These are phyloP conservation scores for Echria macrotheca DNA, from an alignment of 495 filamentous ascomycete genomes.

Conservation along the genomic window DNA sequence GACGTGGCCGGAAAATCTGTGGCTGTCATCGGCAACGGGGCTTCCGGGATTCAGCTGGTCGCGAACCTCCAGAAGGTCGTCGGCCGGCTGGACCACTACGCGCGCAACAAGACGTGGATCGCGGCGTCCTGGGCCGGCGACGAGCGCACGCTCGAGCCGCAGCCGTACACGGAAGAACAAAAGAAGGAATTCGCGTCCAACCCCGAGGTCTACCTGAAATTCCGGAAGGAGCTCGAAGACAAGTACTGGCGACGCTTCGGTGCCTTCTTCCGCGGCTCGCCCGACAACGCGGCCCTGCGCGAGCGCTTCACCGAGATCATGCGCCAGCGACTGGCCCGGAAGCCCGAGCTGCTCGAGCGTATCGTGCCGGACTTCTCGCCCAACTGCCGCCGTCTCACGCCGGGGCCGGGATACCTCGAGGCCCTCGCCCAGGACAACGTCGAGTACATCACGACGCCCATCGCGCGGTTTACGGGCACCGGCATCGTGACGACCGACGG, in stretches of 20 bases:
- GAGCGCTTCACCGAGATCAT: constrained; percentile 50
- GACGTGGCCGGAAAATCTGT: constrained; percentile 44
- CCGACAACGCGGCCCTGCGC: constrained; percentile 43
- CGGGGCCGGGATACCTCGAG: constrained; percentile 68
- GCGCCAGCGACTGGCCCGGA: constrained; percentile 44
- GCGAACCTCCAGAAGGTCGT: constrained; percentile 50
- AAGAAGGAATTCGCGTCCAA: constrained; percentile 38
- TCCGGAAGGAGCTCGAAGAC: constrained; percentile 46
- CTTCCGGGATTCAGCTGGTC: constrained; percentile 54
- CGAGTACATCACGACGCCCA: constrained; percentile 51
- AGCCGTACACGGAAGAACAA: constrained; percentile 47
- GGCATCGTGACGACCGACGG: constrained; percentile 54
- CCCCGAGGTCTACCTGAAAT: constrained; percentile 36
- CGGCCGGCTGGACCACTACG: constrained; percentile 55
- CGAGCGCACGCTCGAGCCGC: constrained; percentile 38
- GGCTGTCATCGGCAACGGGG: constrained; percentile 57
- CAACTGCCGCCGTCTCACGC: constrained; percentile 65
- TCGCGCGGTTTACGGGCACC: constrained; percentile 51
- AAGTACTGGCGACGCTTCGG: constrained; percentile 55
- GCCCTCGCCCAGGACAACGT: constrained; percentile 60
- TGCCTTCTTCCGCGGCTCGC: constrained; percentile 49
- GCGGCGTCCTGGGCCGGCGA: constrained; percentile 44
- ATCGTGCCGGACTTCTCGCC: constrained; percentile 62
- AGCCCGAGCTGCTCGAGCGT: constrained; percentile 49
- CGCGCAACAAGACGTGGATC: constrained; percentile 66